These are phyloP conservation scores for Rhodotorula sp. DNA, from an alignment of 1,284 basidiomycete species.

Conservation along the genomic window DNA sequence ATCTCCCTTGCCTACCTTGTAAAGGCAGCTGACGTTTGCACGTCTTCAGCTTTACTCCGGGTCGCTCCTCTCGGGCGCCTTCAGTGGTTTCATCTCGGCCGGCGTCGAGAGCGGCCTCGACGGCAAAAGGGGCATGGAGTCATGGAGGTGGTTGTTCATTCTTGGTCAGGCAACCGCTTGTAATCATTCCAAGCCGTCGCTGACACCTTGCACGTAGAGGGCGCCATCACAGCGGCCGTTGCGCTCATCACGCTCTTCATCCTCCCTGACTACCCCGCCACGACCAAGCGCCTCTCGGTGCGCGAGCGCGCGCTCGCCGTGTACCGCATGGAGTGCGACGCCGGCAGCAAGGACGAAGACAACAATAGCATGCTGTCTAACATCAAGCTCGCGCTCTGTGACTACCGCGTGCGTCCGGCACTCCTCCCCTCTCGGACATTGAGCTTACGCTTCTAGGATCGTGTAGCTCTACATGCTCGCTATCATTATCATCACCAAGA, in stretches of 20 bases:
- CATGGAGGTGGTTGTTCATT: conserved; percentile 63
- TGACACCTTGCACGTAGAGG: conserved; percentile 46
- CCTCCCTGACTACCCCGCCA: conserved; percentile 70
- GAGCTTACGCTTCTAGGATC: conserved; percentile 42
- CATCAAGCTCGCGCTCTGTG: conserved; percentile 64
- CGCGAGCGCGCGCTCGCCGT: conserved; percentile 63
- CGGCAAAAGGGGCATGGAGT: conserved; percentile 64
- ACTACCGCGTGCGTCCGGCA: conserved; percentile 51
- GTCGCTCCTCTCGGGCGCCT: conserved; percentile 70
- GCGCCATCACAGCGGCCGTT: conserved; percentile 58
- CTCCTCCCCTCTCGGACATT: conserved; percentile 8
- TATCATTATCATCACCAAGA: conserved; percentile 15
- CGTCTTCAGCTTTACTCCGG: conserved; percentile 65
- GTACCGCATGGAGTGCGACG: conserved; percentile 19
- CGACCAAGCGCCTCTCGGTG: conserved; percentile 65
- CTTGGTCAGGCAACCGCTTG: not conserved
- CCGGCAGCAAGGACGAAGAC: conserved; percentile 54
- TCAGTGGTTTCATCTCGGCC: conserved; percentile 69
- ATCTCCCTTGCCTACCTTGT: too few relatives aligned
- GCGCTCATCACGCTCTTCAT: conserved; percentile 66
- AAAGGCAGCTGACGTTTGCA: too few relatives aligned
- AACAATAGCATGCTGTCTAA: conserved; percentile 62
- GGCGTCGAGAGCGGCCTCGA: conserved; percentile 70
- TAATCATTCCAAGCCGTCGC: not conserved
- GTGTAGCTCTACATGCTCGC: conserved; percentile 1